Evolutionary conservation across 1,139 yeast species (phyloP), one percentile per base, ranked within the genome.

Genomic region (Yamadazyma aaseri): DNA sequence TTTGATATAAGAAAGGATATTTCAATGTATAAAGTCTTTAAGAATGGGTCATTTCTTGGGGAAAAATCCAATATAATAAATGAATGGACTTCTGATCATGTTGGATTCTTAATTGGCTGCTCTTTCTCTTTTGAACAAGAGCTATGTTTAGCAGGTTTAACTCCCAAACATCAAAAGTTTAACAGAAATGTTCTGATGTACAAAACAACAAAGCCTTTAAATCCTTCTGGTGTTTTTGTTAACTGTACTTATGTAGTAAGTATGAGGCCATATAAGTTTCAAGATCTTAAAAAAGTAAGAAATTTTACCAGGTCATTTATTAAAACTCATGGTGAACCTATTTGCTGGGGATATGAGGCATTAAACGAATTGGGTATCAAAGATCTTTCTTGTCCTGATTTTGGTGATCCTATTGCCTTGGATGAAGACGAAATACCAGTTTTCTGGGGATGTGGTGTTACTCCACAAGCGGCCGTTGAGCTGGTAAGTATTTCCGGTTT

Each of bases 361-460:
- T 47, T 51, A 1, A 39, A 46, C 23, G 45, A 60, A 25, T 40
- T 63, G 17, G 39, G 41, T 1, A 39, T 47, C 49, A 4, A 43
- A 33, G 15, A 45, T 57, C 14, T 40, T 6, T 20, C 15, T 5
- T n/a, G 23, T 3, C 41, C 41, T 7, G 43, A 35, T 3, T 35
- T 26, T 29, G 41, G 39, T 5, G 43, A 40, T 25, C 22, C 38
- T 8, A 22, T 35, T 20, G 29, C 26, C 3, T 26, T 37, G 13
- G 42, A 36, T 6, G 55, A 46, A 0, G 63, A 49, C 30, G 67
- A 63, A 34, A 38, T 63, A 6, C 68, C 69, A 2, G 64, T 61
- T 3, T 63, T 63, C 31, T 63, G 67, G 67, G 67, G 57, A 1
- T 63, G 68, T 38, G 67, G 67, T 5, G 65, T 63, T 15, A 61